Evolutionary conservation across 1,139 yeast species (phyloP), one percentile per base, ranked within the genome.

Genomic region (Pichia sp.): DNA sequence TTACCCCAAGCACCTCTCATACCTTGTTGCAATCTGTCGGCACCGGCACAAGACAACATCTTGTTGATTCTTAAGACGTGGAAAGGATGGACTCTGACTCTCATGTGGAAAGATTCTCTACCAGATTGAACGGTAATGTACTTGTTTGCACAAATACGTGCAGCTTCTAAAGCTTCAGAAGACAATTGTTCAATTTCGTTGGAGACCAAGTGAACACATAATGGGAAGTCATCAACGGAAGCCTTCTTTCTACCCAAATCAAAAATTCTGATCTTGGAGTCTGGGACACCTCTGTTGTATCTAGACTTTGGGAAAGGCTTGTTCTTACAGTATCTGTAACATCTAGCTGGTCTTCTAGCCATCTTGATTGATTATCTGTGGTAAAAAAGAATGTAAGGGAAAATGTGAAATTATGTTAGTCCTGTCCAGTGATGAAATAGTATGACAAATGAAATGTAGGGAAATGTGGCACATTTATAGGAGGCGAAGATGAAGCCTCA

Each of bases 1-100:
- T 91, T 91, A 85, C 98, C 98, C 97, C 97, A 91, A 66, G 98
- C 98, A 80, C 94, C 94, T 85, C 98, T 88, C 98, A 91, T 91
- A 86, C 98, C 98, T 77, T 93, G 97, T 78, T 91, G 98, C 74
- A 91, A 81, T 84, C 98, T 86, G 88, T 91, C 98, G 68, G 98
- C 98, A 84, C 98, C 98, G 75, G 98, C 98, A 79, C 98, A 91
- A 64, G 98, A 91, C 95, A 91, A 86, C 98, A 91, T 91, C 84
- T 91, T 91, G 91, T 91, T 91, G 79, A 91, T 91, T 77, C 98
- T 85, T 72, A 91, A 83, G 59, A 93, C 98, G 80, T 91, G 98
- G 97, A 84, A 93, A 62, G 98, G 98, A 74, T 91, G 98, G 64
- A 88, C 98, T 77, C 98, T 88, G 71, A 91, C 87, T 77, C 98